Percentiles rank a stretch among this genome's conserved stretches.
These are phyloP conservation scores for Fusarium nodosum DNA, from an alignment of 2,329 filamentous ascomycete species.

Conservation along the genomic window DNA sequence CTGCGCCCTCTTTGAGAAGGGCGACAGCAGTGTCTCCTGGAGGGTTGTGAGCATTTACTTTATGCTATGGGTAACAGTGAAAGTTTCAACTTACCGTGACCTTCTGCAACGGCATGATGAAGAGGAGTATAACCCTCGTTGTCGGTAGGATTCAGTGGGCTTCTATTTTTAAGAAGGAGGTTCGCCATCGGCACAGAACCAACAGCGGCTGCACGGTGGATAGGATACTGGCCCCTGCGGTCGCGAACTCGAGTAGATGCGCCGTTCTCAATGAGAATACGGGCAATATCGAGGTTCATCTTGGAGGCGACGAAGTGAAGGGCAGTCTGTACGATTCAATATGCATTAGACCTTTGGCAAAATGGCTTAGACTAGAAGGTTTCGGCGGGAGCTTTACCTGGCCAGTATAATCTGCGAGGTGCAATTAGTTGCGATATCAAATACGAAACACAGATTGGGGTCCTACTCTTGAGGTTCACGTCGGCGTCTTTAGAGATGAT, in stretches of 20 bases:
- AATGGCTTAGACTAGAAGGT: neutral
- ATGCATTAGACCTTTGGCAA: neutral
- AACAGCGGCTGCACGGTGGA: conserved; percentile 91
- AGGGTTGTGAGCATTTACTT: neutral
- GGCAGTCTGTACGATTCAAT: conserved; percentile 71
- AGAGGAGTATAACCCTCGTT: conserved; percentile 86
- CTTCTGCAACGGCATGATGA: conserved; percentile 87
- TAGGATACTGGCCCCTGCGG: conserved; percentile 86
- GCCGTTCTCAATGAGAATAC: conserved; percentile 79
- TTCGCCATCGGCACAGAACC: conserved; percentile 91
- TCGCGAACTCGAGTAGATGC: conserved; percentile 87
- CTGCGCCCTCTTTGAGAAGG: conserved; percentile 86
- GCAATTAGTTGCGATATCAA: conserved; percentile 7
- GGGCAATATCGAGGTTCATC: conserved; percentile 84
- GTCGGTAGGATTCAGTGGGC: conserved; percentile 87
- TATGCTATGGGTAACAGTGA: neutral
- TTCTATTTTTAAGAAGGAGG: conserved; percentile 80
- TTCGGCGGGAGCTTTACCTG: conserved; percentile 61
- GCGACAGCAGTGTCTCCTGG: conserved; percentile 83
- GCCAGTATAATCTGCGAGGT: conserved; percentile 70
- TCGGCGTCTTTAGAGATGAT: conserved; percentile 79
- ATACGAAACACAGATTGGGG: neutral
- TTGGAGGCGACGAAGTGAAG: conserved; percentile 95
- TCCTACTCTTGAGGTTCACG: conserved; percentile 77
- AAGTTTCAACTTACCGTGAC: conserved; percentile 66